Percentiles rank a stretch among this genome's conserved stretches.
phyloP scores from a whole-genome alignment of 1,284 basidiomycete species.

The Apiotrichum domesticum region DNA sequence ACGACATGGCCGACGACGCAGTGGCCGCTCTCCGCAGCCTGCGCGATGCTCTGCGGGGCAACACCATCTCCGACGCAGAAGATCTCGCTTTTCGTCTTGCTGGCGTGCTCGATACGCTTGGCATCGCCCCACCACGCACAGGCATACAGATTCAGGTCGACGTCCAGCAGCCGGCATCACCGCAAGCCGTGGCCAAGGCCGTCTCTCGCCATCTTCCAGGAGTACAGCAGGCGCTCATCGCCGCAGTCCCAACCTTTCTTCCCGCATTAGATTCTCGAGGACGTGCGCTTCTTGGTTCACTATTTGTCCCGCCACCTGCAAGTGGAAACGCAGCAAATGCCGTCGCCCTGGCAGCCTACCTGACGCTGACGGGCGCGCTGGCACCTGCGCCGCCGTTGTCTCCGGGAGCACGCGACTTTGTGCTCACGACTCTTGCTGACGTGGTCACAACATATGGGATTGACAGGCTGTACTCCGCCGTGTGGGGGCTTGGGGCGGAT shows the following conservation, averaged over 20 bases:
- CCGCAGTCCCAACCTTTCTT: conserved; percentile 60
- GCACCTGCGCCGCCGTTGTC: conserved; percentile 10
- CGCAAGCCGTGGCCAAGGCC: background rate
- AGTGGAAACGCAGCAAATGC: background rate
- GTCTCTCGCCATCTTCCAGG: conserved; percentile 27
- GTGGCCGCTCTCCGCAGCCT: conserved; percentile 21
- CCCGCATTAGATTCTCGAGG: conserved; percentile 52
- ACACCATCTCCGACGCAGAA: conserved; percentile 22
- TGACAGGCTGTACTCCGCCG: conserved; percentile 55
- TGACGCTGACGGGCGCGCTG: conserved; percentile 24
- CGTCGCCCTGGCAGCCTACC: conserved; percentile 30
- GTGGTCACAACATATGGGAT: conserved; percentile 60
- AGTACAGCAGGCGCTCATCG: conserved; percentile 28
- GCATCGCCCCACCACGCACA: background rate
- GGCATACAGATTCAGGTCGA: too few species aligned
- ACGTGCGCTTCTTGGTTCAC: conserved; percentile 19
- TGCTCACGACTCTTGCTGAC: conserved; percentile 51
- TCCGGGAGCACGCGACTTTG: conserved; percentile 24
- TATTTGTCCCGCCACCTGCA: conserved; percentile 22
- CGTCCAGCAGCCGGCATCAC: too few species aligned
- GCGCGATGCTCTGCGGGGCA: conserved; percentile 26
- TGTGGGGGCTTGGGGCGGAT: background rate
- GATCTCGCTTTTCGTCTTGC: conserved; percentile 15
- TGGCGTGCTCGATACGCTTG: conserved; percentile 1
- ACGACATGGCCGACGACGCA: conserved; percentile 3